Percentiles rank a stretch among this genome's conserved stretches.
Conservation (phyloP, 129 eudicot species). For the Lonicera japonica region DNA sequence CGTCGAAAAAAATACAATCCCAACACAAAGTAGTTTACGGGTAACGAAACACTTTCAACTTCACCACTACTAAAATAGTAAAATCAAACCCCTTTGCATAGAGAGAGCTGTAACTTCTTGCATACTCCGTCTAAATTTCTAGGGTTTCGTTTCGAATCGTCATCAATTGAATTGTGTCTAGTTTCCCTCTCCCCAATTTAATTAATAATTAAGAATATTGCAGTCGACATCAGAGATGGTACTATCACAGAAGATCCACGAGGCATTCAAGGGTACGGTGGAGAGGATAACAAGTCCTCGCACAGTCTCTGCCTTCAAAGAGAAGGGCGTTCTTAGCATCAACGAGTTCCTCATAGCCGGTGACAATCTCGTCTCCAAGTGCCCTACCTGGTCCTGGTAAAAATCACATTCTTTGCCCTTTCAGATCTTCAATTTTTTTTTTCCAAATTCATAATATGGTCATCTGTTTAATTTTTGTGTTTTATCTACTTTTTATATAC, state of each 20-base stretch:
- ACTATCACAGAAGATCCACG: slow-evolving; percentile 72
- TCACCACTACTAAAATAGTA: no score
- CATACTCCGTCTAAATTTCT: background rate
- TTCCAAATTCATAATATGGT: background rate
- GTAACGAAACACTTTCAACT: no score
- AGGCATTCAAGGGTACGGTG: slow-evolving; percentile 84
- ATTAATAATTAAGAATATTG: no score
- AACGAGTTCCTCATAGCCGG: slow-evolving; percentile 86
- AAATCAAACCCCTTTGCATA: no score
- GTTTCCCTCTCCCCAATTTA: no score
- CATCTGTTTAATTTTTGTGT: background rate
- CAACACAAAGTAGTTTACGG: no score
- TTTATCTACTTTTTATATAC: background rate
- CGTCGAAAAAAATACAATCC: no score
- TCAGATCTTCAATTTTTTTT: background rate
- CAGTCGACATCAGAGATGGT: slow-evolving; percentile 45
- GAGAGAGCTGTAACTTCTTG: no score
- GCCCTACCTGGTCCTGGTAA: slow-evolving; percentile 99
- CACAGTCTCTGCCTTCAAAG: slow-evolving; percentile 93
- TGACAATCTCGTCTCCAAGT: slow-evolving; percentile 88
- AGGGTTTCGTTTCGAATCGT: background rate
- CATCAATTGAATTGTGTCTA: background rate
- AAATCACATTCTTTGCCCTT: background rate
- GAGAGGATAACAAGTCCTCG: slow-evolving; percentile 88
- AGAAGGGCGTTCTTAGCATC: slow-evolving; percentile 84